These are phyloP conservation scores for Mycena rosella DNA, from an alignment of 768 basidiomycete species.

Conservation along the genomic window DNA sequence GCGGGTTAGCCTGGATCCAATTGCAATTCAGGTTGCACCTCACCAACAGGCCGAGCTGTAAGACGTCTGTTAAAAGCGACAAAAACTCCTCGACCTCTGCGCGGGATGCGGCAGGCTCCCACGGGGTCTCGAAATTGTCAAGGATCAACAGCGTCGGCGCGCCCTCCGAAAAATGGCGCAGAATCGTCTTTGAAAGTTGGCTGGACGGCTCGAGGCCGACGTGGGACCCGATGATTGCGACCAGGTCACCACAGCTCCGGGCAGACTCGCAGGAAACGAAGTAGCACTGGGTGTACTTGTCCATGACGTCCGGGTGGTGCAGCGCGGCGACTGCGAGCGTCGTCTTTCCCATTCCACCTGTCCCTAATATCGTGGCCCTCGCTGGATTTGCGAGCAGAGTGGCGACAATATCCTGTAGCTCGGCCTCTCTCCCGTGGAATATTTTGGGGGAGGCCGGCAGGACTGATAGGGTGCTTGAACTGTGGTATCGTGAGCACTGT, in stretches of 20 bases:
- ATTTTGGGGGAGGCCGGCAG: neutral
- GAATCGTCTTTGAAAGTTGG: neutral
- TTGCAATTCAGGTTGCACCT: neutral
- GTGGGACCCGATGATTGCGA: neutral
- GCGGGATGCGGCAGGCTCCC: neutral
- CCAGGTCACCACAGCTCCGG: neutral
- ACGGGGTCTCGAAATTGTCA: slow-evolving; percentile 20
- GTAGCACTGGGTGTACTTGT: neutral
- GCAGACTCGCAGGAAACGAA: neutral
- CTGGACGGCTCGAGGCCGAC: neutral
- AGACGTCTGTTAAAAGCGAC: slow-evolving; percentile 7
- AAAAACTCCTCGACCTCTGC: slow-evolving; percentile 21
- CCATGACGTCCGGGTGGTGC: neutral
- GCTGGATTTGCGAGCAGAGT: neutral
- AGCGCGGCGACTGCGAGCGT: neutral
- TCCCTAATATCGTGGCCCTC: neutral
- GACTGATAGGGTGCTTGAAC: neutral
- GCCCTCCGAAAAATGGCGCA: neutral
- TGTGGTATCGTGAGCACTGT: neutral
- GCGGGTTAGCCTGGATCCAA: neutral
- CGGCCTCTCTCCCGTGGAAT: neutral
- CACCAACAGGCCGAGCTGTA: slow-evolving; percentile 5
- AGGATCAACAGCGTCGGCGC: slow-evolving; percentile 1
- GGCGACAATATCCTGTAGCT: neutral
- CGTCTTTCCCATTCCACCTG: neutral